phyloP scores from a whole-genome alignment of 495 filamentous ascomycete genomes.

The Oidiodendron maius region DNA sequence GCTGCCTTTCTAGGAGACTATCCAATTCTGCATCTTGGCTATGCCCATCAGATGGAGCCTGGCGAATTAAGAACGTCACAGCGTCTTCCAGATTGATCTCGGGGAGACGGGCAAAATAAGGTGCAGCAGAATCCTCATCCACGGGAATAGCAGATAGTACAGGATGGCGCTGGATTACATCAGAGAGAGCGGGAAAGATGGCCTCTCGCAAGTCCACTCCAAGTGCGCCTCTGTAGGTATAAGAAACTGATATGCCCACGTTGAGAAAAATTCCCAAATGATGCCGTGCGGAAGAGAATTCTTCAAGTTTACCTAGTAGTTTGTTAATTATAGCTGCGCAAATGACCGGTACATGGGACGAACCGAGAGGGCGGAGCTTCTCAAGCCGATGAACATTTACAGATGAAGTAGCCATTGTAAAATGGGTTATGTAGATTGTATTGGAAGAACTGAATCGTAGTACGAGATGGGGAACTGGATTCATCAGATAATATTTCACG shows the following conservation, averaged over 20 bases:
- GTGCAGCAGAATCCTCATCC: conserved; percentile 6
- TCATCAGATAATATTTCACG: too few species aligned
- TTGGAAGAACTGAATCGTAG: too few species aligned
- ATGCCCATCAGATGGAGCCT: neutral
- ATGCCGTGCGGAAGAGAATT: conserved; percentile 15
- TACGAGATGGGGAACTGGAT: too few species aligned
- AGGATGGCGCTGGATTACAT: conserved; percentile 7
- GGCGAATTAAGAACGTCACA: conserved; percentile 9
- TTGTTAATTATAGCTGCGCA: neutral
- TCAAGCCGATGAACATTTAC: conserved; percentile 1
- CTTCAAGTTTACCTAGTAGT: conserved; percentile 13
- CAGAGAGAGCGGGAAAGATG: conserved; percentile 9
- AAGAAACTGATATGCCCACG: conserved; percentile 13
- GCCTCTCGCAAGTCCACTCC: neutral
- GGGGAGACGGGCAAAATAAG: conserved; percentile 16
- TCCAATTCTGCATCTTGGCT: conserved; percentile 14
- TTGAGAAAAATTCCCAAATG: conserved; percentile 20
- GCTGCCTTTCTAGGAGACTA: conserved; percentile 10
- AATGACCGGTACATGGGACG: neutral
- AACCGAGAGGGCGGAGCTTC: conserved; percentile 6
- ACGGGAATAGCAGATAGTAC: conserved; percentile 14
- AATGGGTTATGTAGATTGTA: too few species aligned
- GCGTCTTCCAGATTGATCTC: conserved; percentile 11
- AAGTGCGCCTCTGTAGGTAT: neutral
- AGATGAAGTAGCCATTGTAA: neutral